Evolutionary conservation across 345 rosid species (phyloP), one percentile per base, ranked within the genome.

Genomic region (Citrus trifoliata): DNA sequence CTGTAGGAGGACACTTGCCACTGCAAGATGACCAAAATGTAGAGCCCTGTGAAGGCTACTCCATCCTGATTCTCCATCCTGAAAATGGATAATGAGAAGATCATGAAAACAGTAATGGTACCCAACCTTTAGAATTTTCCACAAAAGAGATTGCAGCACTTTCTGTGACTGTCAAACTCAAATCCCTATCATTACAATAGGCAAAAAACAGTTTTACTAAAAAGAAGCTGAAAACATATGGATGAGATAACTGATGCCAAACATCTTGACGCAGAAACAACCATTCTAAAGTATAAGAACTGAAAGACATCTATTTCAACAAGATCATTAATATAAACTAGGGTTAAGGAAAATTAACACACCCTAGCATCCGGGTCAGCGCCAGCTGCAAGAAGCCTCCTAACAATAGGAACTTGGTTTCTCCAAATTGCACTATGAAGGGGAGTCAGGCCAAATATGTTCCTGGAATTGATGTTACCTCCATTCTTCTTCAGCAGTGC

Each of bases 31-130:
- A 75, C 98, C 98, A 83, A 96, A 96, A 82, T 96, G 97, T 80
- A 94, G 88, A 79, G 99, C 98, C 88, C 98, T 83, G 77, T 94
- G 99, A 78, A 96, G 97, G 83, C 97, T 89, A 85, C 94, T 94
- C 97, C 99, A 96, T 70, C 98, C 99, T 48, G 99, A 96, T 86
- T 96, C 99, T 83, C 99, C 99, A 87, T 96, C 99, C 99, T 94
- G 88, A 85, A 82, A 83, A 53, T 65, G 51, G 67, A 10, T 56
- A 38, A 33, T 38, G 42, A 40, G 62, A 67, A 33, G n/a, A 63
- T 55, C 69, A 82, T 28, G 28, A n/a, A 30, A 58, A 76, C 46
- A 70, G 53, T 38, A 37, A 42, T 6, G 16, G 51, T 14, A 63
- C n/a, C 32, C 18, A 22, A 25, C 2, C 32, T 53, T 56, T 61